Evolutionary conservation across 306 rosid genomes (phyloP), one percentile per base, ranked within the genome.

Genomic region (Alnus rubra): DNA sequence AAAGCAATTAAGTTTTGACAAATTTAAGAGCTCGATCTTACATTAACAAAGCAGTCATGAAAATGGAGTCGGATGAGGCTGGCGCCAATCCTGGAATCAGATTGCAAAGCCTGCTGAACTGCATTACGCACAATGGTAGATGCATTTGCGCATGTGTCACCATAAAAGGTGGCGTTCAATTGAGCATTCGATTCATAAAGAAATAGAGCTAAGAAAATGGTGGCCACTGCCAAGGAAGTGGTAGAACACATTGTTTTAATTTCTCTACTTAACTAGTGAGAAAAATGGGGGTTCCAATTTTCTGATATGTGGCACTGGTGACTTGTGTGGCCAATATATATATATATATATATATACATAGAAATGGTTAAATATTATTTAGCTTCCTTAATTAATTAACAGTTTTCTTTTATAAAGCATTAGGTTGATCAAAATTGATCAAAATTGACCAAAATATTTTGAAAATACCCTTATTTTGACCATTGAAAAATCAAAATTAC

Each of bases 31-130:
- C 4, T 13, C 4, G 8, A 2, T 33, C 9, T 79, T 91, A 87
- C 93, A 67, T 87, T 67, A 73, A 91, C 93, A 74, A 91, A 89
- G 86, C 96, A 89, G 69, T 91, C 90, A 6, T 89, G 96, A 52
- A 91, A 91, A 74, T 89, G 96, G 18, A 91, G 90, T 2, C 92
- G 92, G 79, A 45, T 33, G 69, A 91, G 83, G 88, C 93, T 91
- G 11, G 93, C 96, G 7, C 80, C 88, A 42, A 89, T 86, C 11
- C 93, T 78, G 8, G 89, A 30, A 75, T 91, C 92, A 23, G 93
- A 89, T 56, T 83, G 86, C 47, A 87, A 79, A 76, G 93, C 93
- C 3, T 79, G 82, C 76, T 80, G 88, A 65, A 91, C 81, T 1
- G 28, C 88, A n/a, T 16, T 82, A 2, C 86, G 54, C 4, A 91